phyloP scores from a whole-genome alignment of 2,329 filamentous ascomycete species.

The Phialemoniopsis sp. region DNA sequence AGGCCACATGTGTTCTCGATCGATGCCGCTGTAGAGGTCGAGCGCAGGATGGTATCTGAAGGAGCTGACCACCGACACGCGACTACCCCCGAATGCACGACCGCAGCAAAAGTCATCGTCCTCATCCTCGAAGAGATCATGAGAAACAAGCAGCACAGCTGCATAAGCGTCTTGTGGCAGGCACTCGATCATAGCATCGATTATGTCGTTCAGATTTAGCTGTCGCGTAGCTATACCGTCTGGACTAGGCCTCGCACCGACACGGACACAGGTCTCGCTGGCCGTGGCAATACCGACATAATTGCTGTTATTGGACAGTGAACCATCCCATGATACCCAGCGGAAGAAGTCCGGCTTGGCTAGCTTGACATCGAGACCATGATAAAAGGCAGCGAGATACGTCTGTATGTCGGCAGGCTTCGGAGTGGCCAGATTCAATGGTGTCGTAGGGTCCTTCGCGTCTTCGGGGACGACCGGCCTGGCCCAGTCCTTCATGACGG shows the following conservation, averaged over 20 bases:
- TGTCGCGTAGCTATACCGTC: slow-evolving; percentile 44
- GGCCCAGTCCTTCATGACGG: slow-evolving; percentile 38
- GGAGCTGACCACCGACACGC: slow-evolving; percentile 57
- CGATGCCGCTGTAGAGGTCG: slow-evolving; percentile 28
- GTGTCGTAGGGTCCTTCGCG: too few relatives aligned
- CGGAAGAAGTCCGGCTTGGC: slow-evolving; percentile 25
- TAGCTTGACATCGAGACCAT: slow-evolving; percentile 47
- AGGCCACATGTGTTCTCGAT: slow-evolving; percentile 58
- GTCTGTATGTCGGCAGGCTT: slow-evolving; percentile 13
- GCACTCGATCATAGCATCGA: slow-evolving; percentile 50
- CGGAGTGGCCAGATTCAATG: slow-evolving; percentile 3
- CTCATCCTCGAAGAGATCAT: slow-evolving; percentile 63
- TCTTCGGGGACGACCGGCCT: slow-evolving; percentile 14
- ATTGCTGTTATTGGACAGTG: slow-evolving; percentile 11
- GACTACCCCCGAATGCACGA: slow-evolving; percentile 59
- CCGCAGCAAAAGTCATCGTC: slow-evolving; percentile 66
- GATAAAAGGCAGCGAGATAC: slow-evolving; percentile 44
- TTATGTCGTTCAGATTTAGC: slow-evolving; percentile 56
- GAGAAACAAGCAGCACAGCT: slow-evolving; percentile 49
- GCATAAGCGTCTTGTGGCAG: slow-evolving; percentile 56
- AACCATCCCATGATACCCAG: slow-evolving; percentile 44
- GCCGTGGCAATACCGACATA: slow-evolving; percentile 39
- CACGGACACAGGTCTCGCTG: slow-evolving; percentile 32
- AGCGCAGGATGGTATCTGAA: slow-evolving; percentile 57
- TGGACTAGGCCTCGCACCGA: slow-evolving; percentile 44